phyloP scores from a whole-genome alignment of 257 asterid genomes.

The Paraleonurus japonicus region DNA sequence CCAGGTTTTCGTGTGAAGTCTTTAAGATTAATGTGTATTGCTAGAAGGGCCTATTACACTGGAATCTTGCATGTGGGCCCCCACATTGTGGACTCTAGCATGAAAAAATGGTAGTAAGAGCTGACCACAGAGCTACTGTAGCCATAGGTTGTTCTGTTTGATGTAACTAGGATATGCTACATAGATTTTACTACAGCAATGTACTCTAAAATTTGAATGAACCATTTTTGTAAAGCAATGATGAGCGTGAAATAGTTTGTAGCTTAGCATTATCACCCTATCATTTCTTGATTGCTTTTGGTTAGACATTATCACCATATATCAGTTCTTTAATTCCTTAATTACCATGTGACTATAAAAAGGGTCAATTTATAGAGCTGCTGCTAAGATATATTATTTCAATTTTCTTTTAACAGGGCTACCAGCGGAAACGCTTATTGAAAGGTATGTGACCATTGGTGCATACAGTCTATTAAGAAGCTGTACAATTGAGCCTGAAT shows the following conservation, averaged over 20 bases:
- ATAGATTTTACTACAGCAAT: background rate
- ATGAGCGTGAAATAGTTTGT: background rate
- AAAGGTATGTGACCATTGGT: conserved; percentile 85
- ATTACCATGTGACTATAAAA: background rate
- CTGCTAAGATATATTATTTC: conserved; percentile 3
- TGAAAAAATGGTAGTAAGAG: background rate
- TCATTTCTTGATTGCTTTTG: background rate
- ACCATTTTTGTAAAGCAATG: background rate
- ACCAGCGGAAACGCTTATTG: conserved; percentile 86
- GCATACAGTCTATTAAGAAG: conserved; percentile 84
- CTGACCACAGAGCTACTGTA: background rate
- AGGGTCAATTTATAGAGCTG: no score
- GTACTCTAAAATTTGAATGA: background rate
- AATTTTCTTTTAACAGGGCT: conserved; percentile 50
- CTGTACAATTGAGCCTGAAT: conserved; percentile 91
- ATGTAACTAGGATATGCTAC: background rate
- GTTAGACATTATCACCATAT: background rate
- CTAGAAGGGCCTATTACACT: background rate
- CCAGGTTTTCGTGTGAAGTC: background rate
- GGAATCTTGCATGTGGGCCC: background rate
- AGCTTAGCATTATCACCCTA: background rate
- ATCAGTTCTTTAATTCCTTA: background rate
- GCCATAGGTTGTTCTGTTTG: background rate
- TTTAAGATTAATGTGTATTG: background rate
- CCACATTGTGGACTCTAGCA: background rate